Conservation (phyloP, 305 asterid species). For the Fraxinus nigra region DNA sequence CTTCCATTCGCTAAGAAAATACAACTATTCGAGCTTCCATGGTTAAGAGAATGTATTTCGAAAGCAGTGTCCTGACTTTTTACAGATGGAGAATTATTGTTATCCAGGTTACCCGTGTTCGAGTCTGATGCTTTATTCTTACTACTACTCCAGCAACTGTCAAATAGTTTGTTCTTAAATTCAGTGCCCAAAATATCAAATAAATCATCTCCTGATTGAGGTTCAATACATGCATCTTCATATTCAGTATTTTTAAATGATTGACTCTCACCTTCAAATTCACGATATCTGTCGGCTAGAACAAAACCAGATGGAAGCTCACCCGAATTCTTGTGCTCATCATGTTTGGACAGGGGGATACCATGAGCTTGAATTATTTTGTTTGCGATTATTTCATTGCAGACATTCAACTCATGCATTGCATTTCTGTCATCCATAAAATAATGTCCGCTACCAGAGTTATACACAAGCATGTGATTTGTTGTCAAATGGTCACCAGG, state of each 20-base stretch:
- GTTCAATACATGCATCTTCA: slow-evolving; percentile 32
- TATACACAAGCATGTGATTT: slow-evolving; percentile 10
- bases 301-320: slow-evolving; percentile 20
- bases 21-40: slow-evolving; percentile 35
- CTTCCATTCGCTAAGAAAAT: slow-evolving; percentile 25
- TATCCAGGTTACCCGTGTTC: slow-evolving; percentile 21
- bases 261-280: slow-evolving; percentile 19
- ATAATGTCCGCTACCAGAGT: slow-evolving; percentile 12
- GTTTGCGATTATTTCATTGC: slow-evolving; percentile 20
- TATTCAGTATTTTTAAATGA: slow-evolving; percentile 19
- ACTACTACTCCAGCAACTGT: slow-evolving; percentile 32
- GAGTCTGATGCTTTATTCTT: slow-evolving; percentile 24
- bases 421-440: slow-evolving; percentile 18
- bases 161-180: slow-evolving; percentile 36
- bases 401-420: slow-evolving; percentile 20
- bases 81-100: slow-evolving; percentile 23
- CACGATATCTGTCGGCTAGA: slow-evolving; percentile 24
- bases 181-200: slow-evolving; percentile 59
- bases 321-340: slow-evolving; percentile 18
- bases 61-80: slow-evolving; percentile 31
- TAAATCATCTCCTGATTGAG: slow-evolving; percentile 55
- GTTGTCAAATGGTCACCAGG: neutral
- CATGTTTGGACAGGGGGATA: slow-evolving; percentile 15
- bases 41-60: slow-evolving; percentile 29
- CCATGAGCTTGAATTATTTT: slow-evolving; percentile 30